These are phyloP conservation scores for Oryza punctata DNA, from an alignment of 176 grass and related monocot genomes.

Conservation along the genomic window DNA sequence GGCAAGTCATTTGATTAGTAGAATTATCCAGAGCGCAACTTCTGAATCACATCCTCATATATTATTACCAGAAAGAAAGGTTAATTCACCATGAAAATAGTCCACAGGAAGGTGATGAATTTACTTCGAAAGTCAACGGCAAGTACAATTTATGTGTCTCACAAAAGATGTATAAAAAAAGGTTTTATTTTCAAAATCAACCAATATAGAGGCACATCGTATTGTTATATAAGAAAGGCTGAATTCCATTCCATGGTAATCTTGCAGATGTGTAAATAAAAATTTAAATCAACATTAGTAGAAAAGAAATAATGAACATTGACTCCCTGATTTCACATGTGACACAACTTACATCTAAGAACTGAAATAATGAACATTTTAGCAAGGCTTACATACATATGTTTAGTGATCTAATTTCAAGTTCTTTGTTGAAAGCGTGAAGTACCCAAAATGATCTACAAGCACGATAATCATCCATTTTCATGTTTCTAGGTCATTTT, in stretches of 20 bases:
- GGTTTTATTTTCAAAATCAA: neutral
- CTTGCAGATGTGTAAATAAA: neutral
- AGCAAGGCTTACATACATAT: too few species aligned
- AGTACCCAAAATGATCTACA: neutral
- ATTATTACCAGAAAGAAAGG: neutral
- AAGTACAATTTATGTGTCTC: too few species aligned
- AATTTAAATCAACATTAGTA: neutral
- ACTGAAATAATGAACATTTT: too few species aligned
- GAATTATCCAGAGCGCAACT: neutral
- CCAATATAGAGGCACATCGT: neutral
- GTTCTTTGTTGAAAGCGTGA: neutral
- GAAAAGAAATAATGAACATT: neutral
- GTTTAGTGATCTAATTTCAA: too few species aligned
- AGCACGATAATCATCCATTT: neutral
- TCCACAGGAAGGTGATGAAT: neutral
- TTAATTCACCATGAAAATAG: neutral
- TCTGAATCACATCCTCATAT: neutral
- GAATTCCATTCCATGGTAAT: neutral
- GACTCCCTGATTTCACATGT: too few species aligned
- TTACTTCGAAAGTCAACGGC: neutral
- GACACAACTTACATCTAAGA: too few species aligned
- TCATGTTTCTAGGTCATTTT: too few species aligned
- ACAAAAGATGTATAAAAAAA: constrained; percentile 3
- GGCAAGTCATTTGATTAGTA: neutral
- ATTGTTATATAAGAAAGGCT: neutral